Conservation (phyloP, 257 asterid genomes). For the Datura wrightii region DNA sequence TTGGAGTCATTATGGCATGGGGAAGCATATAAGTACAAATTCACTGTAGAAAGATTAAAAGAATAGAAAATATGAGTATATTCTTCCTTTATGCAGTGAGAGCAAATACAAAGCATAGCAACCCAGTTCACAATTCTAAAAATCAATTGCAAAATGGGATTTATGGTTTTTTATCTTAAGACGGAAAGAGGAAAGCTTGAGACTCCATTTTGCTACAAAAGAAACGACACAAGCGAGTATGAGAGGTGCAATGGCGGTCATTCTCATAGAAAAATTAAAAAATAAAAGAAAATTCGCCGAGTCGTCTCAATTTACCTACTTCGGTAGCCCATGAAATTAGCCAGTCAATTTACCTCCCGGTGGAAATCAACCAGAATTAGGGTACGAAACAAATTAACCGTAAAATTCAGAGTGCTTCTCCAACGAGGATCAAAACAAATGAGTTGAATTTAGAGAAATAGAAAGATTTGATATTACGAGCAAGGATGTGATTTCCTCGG, state of each 20-base stretch:
- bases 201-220: background rate
- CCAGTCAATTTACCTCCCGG: too few relatives aligned
- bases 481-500: background rate
- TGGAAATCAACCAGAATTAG: background rate
- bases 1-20: background rate
- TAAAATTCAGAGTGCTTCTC: background rate
- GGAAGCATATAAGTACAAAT: background rate
- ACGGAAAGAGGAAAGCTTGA: background rate
- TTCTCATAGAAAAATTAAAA: background rate
- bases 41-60: background rate
- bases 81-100: background rate
- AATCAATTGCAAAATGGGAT: background rate
- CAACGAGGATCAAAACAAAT: background rate
- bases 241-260: background rate
- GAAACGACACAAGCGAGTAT: background rate
- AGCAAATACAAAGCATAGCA: background rate
- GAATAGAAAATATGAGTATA: background rate
- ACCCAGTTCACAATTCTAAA: background rate
- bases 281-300: background rate
- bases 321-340: background rate
- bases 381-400: background rate
- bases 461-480: background rate
- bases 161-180: background rate
- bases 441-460: background rate
- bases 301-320: background rate